phyloP scores from a whole-genome alignment of 345 rosid genomes.

The Brassica incana region DNA sequence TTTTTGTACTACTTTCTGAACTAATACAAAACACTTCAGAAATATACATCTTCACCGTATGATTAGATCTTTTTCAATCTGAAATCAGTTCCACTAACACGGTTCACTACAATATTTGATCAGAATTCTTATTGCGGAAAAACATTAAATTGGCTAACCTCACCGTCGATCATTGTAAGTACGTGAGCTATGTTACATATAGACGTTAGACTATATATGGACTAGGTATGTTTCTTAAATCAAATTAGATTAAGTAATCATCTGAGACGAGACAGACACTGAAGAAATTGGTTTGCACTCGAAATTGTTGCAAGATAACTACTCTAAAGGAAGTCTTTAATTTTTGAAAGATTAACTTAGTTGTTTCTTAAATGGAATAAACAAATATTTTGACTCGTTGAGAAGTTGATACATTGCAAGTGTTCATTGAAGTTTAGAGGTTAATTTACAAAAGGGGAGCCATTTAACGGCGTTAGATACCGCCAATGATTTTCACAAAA shows the following conservation, averaged over 20 bases:
- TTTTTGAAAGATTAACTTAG: not conserved
- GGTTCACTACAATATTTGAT: not conserved
- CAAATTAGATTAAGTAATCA: not conserved
- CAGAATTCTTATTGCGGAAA: not conserved
- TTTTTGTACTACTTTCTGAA: too few species aligned
- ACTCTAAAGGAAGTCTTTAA: not conserved
- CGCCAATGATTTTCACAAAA: conserved; percentile 6
- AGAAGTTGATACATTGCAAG: not conserved
- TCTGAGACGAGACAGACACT: not conserved
- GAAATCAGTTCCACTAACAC: not conserved
- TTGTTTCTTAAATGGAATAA: not conserved
- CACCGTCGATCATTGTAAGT: conserved; percentile 12
- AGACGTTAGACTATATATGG: conserved; percentile 6
- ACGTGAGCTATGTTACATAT: conserved; percentile 6
- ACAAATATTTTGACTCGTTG: not conserved
- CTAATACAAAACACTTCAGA: too few species aligned
- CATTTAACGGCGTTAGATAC: conserved; percentile 23
- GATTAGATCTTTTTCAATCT: not conserved
- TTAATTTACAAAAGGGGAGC: not conserved
- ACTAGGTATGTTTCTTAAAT: not conserved
- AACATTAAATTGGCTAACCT: conserved; percentile 13
- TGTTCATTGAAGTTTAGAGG: not conserved
- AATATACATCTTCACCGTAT: not conserved
- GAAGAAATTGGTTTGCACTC: not conserved
- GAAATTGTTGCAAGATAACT: not conserved